Evolutionary conservation across 306 rosid genomes (phyloP), one percentile per base, ranked within the genome.

Genomic region (Vachellia pachyceras): DNA sequence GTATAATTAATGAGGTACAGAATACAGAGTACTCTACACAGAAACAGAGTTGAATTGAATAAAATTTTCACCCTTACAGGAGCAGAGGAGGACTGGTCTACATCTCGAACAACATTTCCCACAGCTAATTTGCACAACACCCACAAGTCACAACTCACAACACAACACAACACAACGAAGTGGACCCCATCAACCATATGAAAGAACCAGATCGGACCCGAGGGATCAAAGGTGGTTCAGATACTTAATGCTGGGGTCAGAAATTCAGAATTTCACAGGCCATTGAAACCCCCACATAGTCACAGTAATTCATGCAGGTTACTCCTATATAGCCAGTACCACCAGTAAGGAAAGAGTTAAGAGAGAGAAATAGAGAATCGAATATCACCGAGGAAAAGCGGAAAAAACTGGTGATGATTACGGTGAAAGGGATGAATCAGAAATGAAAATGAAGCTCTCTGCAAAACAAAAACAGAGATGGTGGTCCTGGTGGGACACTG

Each of bases 361-460:
- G 33, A 29, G 33, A 1, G 33, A 29, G 33, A 29, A 29, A 29
- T 29, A 29, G 25, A 45, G 52, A 18, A 54, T 46, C 25, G 36
- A 42, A 49, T 42, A 61, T 80, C 40, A 7, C 41, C 35, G 36
- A 73, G 66, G 54, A 80, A 86, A 84, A 64, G 77, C 1, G 6
- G 2, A 29, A 29, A 75, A 83, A 83, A 74, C 72, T 69, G 75
- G 69, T 85, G 84, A 88, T 79, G 90, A 86, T 80, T 76, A 83
- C 79, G 88, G 87, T 83, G 82, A 89, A 89, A 91, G 92, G 80
- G 77, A 79, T 85, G 86, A 85, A 81, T 66, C 81, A 66, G n/a
- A 20, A 35, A 80, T 73, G 13, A 63, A 65, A 35, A 80, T 67
- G 18, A 55, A 65, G 61, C 50, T 50, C 69, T 20, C 69, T 45